Conservation (phyloP, 2,329 filamentous ascomycete species). For the Botrytis hyacinthi region DNA sequence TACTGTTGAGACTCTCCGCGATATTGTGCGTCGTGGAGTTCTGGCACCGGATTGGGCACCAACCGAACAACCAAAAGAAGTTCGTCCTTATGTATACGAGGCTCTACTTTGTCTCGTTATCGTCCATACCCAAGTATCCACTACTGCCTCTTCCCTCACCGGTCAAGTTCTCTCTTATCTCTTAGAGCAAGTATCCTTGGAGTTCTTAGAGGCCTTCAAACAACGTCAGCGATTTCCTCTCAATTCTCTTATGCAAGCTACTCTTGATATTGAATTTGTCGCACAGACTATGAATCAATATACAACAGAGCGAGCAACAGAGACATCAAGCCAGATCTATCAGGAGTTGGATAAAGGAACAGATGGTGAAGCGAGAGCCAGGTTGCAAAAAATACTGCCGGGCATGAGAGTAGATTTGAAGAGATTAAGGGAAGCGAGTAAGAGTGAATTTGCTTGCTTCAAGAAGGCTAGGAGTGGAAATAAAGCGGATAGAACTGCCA, state of each 20-base stretch:
- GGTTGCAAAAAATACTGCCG: conserved; percentile 81
- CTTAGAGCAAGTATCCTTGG: conserved; percentile 74
- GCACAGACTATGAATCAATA: conserved; percentile 90
- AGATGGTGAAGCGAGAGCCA: conserved; percentile 77
- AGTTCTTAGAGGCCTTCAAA: conserved; percentile 80
- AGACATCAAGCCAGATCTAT: conserved; percentile 87
- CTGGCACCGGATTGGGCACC: conserved; percentile 70
- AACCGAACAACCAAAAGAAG: conserved; percentile 63
- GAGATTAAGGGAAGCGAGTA: conserved; percentile 74
- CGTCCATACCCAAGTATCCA: conserved; percentile 85
- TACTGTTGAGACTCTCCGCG: conserved; percentile 63
- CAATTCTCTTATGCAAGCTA: conserved; percentile 89
- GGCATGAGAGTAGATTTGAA: conserved; percentile 89
- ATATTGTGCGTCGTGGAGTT: conserved; percentile 72
- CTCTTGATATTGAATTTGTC: conserved; percentile 94
- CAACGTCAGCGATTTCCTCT: conserved; percentile 67
- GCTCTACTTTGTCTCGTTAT: conserved; percentile 82
- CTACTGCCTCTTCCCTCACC: conserved; percentile 73
- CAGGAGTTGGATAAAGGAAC: conserved; percentile 85
- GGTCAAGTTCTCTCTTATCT: conserved; percentile 80
- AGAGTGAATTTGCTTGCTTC: conserved; percentile 86
- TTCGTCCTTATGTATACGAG: conserved; percentile 86
- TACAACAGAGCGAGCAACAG: conserved; percentile 76
- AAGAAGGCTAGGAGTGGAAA: conserved; percentile 48
- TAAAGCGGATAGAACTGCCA: conserved; percentile 18